Conservation (phyloP, 345 rosid species). For the Rhodamnia rubescens region DNA sequence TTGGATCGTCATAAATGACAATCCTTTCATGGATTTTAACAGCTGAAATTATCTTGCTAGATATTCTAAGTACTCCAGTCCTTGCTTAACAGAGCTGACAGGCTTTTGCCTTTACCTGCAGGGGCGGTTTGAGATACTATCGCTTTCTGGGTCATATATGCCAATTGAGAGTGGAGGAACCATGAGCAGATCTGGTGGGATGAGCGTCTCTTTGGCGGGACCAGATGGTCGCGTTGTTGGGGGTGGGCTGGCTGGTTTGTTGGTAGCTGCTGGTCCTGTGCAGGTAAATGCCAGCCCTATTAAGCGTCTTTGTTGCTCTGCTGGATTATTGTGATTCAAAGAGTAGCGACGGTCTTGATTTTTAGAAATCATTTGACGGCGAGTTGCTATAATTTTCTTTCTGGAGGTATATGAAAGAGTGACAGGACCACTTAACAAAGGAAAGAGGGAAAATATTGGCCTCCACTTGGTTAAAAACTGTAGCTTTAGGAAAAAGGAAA, state of each 20-base stretch:
- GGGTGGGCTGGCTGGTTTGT: slow-evolving; percentile 82
- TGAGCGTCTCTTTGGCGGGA: slow-evolving; percentile 90
- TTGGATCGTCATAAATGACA: neutral
- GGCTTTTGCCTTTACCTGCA: slow-evolving; percentile 10
- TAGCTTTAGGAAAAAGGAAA: neutral
- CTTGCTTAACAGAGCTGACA: neutral
- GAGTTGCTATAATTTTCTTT: neutral
- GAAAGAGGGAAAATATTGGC: neutral
- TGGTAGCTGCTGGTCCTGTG: slow-evolving; percentile 91
- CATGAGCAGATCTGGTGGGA: slow-evolving; percentile 88
- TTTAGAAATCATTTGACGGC: neutral
- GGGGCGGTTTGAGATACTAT: slow-evolving; percentile 97
- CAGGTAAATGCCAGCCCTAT: slow-evolving; percentile 32
- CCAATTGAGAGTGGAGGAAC: slow-evolving; percentile 65
- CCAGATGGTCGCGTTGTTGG: slow-evolving; percentile 92
- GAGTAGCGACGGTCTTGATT: neutral
- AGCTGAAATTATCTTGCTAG: neutral
- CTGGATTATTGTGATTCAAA: neutral
- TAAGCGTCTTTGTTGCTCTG: neutral
- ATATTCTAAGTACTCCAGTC: neutral
- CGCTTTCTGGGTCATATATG: slow-evolving; percentile 79
- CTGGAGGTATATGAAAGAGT: neutral
- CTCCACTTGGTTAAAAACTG: neutral
- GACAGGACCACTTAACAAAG: neutral
- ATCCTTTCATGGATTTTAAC: neutral